Evolutionary conservation across 768 basidiomycete genomes (phyloP), one percentile per base, ranked within the genome.

Genomic region (Collybia nuda): DNA sequence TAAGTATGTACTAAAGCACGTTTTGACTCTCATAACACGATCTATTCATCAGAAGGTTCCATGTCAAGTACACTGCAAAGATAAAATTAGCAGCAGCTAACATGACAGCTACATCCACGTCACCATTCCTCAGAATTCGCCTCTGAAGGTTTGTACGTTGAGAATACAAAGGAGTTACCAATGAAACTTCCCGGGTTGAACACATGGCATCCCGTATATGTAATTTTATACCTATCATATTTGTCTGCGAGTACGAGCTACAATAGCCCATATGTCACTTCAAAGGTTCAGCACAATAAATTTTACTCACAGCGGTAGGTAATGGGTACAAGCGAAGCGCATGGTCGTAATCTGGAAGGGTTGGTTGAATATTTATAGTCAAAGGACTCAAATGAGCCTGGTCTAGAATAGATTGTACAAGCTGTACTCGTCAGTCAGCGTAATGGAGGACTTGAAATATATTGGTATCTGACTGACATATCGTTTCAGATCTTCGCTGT

Each of bases 181-280:
- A 93, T 76, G 63, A 98, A 98, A 44, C 88, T 85, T 17, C 97
- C 95, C 0, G 97, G 97, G 65, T 99, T 99, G 77, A 98, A 94
- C 22, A 98, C 97, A 68, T 98, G 97, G 60, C 97, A 98, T 9
- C 93, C 93, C 51, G 95, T 94, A 66, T 99, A 99, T 1, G 95
- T 98, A 56, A 97, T 77, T 60, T 97, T 93, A 66, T 93, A 99
- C 41, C 89, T 83, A 64, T 97, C 95, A 62, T 98, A 97, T 68
- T 88, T 94, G 71, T 99, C 97, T 1, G 97, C 97, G 11, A 99
- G 80, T 26, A 98, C 77, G 17, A 98, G 76, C 94, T 97, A 54
- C 15, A 22, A 36, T 26, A 47, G 23, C 47, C 24, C 36, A 32
- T 3, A 32, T 32, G 9, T 32, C 32, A 32, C 12, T 14, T 14